phyloP scores from a whole-genome alignment of 768 basidiomycete species.

The Kwoniella pini region DNA sequence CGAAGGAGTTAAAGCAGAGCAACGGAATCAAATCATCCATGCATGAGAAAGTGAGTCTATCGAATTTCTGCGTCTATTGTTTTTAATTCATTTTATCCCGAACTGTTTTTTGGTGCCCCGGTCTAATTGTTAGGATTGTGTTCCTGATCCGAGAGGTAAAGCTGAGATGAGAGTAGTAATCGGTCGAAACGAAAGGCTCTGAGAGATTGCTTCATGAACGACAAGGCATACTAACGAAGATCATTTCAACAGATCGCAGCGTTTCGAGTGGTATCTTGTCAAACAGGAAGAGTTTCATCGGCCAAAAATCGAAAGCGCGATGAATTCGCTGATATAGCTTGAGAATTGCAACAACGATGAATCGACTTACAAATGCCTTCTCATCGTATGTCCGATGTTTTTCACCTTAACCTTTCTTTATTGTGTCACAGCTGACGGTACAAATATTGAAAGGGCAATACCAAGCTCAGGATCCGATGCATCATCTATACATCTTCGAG shows the following conservation, averaged over 20 bases:
- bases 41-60: neutral
- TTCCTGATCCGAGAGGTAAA: too few relatives aligned
- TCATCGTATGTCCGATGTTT: conserved; percentile 19
- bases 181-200: too few relatives aligned
- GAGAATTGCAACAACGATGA: conserved; percentile 18
- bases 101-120: too few relatives aligned
- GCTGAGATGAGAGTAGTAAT: too few relatives aligned
- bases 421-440: neutral
- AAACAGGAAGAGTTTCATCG: too few relatives aligned
- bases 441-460: conserved; percentile 8
- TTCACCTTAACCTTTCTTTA: neutral
- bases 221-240: too few relatives aligned
- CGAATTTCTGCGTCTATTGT: neutral
- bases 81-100: too few relatives aligned
- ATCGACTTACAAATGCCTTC: conserved; percentile 36
- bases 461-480: conserved; percentile 24
- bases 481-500: conserved; percentile 16
- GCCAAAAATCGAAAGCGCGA: too few relatives aligned
- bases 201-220: too few relatives aligned
- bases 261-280: too few relatives aligned
- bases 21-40: conserved; percentile 4
- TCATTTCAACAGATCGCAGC: too few relatives aligned
- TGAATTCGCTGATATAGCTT: neutral
- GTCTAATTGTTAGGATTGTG: too few relatives aligned
- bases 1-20: neutral